A percentile compares a stretch with the other conserved stretches of the same genome.
These are phyloP conservation scores for Calonectria montana DNA, from an alignment of 2,329 filamentous ascomycete species.

Conservation along the genomic window DNA sequence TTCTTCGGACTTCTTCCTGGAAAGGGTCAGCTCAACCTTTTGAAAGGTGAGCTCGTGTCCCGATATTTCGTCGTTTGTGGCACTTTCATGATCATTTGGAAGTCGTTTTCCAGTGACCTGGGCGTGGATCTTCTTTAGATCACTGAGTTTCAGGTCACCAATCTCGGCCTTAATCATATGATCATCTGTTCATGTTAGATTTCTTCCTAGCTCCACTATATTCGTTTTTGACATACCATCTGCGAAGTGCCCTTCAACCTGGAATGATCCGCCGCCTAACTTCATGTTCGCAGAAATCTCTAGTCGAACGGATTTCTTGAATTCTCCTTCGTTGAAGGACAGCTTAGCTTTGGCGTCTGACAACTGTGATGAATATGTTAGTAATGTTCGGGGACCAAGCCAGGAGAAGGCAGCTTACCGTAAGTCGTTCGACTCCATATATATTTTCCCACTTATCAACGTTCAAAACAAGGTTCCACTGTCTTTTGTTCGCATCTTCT, in stretches of 20 bases:
- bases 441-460: not conserved
- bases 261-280: not conserved
- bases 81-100: not conserved
- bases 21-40: not conserved
- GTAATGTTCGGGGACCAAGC: not conserved
- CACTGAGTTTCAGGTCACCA: not conserved
- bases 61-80: not conserved
- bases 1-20: not conserved
- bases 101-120: not conserved
- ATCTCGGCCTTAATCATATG: not conserved
- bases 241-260: not conserved
- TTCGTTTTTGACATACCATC: not conserved
- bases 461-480: not conserved
- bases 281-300: not conserved
- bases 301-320: not conserved
- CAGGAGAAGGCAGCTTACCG: not conserved
- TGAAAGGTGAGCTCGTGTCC: not conserved
- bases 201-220: not conserved
- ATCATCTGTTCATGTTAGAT: not conserved
- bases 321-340: not conserved
- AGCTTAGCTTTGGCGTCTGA: not conserved
- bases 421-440: not conserved
- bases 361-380: not conserved
- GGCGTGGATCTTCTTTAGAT: not conserved
- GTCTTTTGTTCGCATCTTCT: not conserved